These are phyloP conservation scores for Penicillium maclennaniae DNA, from an alignment of 495 filamentous ascomycete species.

Conservation along the genomic window DNA sequence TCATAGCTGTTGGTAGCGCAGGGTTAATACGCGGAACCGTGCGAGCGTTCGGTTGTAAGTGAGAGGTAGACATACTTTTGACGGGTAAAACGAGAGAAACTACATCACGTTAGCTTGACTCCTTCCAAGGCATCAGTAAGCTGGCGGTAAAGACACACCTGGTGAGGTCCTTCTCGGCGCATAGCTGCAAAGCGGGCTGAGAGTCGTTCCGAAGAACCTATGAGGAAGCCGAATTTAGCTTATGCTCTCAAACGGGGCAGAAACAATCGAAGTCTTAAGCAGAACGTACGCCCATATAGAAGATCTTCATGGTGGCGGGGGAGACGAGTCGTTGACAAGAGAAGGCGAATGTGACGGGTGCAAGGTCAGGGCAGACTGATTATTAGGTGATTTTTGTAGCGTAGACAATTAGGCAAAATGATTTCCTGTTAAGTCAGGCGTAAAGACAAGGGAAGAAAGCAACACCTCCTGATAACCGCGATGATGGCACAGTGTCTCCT, in stretches of 20 bases:
- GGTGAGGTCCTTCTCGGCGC: conserved; percentile 73
- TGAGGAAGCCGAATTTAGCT: not conserved
- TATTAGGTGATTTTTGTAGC: not conserved
- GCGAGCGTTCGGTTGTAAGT: not conserved
- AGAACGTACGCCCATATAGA: conserved; percentile 80
- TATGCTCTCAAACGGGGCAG: not conserved
- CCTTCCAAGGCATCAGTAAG: not conserved
- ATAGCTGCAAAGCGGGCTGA: conserved; percentile 77
- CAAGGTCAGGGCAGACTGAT: not conserved
- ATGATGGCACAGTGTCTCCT: conserved; percentile 18
- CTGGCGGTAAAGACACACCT: conserved; percentile 22
- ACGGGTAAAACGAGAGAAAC: conserved; percentile 77
- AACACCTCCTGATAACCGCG: conserved; percentile 19
- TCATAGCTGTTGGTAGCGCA: conserved; percentile 36
- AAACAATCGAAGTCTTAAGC: not conserved
- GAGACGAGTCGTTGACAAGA: conserved; percentile 6
- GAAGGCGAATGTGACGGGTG: conserved; percentile 1
- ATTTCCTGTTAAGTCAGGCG: not conserved
- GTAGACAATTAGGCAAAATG: not conserved
- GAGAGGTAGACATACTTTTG: conserved; percentile 45
- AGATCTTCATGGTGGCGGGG: conserved; percentile 75
- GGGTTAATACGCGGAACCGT: conserved; percentile 1
- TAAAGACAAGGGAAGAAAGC: not conserved
- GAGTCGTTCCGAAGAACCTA: conserved; percentile 79
- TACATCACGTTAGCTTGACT: conserved; percentile 8